phyloP scores from a whole-genome alignment of 345 rosid genomes.

The Angophora floribunda region DNA sequence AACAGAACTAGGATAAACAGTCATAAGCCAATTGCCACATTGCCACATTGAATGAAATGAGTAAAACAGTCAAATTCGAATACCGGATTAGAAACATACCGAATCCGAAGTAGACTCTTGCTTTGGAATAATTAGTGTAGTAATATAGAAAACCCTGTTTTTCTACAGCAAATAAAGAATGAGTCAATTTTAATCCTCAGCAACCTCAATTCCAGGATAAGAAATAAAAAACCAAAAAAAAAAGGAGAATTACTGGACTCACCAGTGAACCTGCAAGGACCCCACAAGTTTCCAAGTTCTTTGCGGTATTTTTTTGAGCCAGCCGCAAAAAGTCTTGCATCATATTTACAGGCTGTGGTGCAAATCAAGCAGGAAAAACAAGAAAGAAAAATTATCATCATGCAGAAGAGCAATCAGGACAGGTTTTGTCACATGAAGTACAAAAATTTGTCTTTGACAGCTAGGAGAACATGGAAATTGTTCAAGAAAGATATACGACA shows the following conservation, averaged over 20 bases:
- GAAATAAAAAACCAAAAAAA: background rate
- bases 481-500: background rate
- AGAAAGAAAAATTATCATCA: background rate
- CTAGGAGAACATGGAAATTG: background rate
- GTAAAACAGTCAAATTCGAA: background rate
- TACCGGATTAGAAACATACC: slow-evolving; percentile 17
- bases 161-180: slow-evolving; percentile 31
- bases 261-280: slow-evolving; percentile 95
- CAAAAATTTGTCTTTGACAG: background rate
- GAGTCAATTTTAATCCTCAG: background rate
- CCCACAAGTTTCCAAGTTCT: slow-evolving; percentile 91
- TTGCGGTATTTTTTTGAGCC: slow-evolving; percentile 74
- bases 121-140: slow-evolving; percentile 90
- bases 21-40: background rate
- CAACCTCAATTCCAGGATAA: background rate
- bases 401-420: background rate
- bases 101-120: slow-evolving; percentile 98
- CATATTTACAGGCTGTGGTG: slow-evolving; percentile 66
- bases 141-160: slow-evolving; percentile 91
- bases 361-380: background rate
- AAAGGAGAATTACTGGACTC: slow-evolving; percentile 6
- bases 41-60: background rate
- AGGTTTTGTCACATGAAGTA: background rate
- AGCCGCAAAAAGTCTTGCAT: slow-evolving; percentile 83
- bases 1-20: background rate